These are phyloP conservation scores for Monascus ruber DNA, from an alignment of 2,329 filamentous ascomycete genomes.

Conservation along the genomic window DNA sequence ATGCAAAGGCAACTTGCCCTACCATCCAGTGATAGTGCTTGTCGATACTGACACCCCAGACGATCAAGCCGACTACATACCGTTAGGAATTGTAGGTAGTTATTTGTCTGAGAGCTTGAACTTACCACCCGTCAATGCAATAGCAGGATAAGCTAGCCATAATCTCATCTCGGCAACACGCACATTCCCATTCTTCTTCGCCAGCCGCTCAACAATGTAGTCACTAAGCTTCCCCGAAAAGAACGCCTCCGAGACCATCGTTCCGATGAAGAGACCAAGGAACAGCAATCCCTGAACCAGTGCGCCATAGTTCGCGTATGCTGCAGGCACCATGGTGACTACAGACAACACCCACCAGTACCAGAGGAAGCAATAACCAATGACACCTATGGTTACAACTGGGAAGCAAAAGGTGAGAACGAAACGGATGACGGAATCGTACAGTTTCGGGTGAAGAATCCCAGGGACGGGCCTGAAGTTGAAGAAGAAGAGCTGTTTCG, in stretches of 20 bases:
- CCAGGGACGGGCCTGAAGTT: slow-evolving; percentile 39
- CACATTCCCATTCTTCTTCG: slow-evolving; percentile 32
- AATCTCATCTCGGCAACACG: slow-evolving; percentile 44
- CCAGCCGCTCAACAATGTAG: slow-evolving; percentile 36
- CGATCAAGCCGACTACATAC: slow-evolving; percentile 33
- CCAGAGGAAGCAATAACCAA: slow-evolving; percentile 43
- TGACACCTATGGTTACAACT: slow-evolving; percentile 35
- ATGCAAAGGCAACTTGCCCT: slow-evolving; percentile 44
- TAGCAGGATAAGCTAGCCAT: slow-evolving; percentile 45
- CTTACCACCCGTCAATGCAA: slow-evolving; percentile 33
- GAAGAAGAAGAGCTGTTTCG: slow-evolving; percentile 34
- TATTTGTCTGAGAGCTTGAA: background rate
- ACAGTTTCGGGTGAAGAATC: slow-evolving; percentile 40
- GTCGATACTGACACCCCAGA: slow-evolving; percentile 48
- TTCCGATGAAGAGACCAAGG: slow-evolving; percentile 43
- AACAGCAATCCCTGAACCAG: slow-evolving; percentile 44
- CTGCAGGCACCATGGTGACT: slow-evolving; percentile 42
- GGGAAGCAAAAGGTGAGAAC: slow-evolving; percentile 37
- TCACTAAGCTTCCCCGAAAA: slow-evolving; percentile 45
- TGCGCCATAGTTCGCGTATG: slow-evolving; percentile 38
- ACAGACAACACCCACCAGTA: slow-evolving; percentile 48
- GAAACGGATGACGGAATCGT: slow-evolving; percentile 37
- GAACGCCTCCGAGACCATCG: slow-evolving; percentile 40
- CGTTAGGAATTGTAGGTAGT: background rate
- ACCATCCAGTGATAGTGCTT: slow-evolving; percentile 45